A percentile compares a stretch with the other conserved stretches of the same genome.
Evolutionary conservation across 1,284 basidiomycete genomes (phyloP).

Genomic region (Fomes fomentarius): DNA sequence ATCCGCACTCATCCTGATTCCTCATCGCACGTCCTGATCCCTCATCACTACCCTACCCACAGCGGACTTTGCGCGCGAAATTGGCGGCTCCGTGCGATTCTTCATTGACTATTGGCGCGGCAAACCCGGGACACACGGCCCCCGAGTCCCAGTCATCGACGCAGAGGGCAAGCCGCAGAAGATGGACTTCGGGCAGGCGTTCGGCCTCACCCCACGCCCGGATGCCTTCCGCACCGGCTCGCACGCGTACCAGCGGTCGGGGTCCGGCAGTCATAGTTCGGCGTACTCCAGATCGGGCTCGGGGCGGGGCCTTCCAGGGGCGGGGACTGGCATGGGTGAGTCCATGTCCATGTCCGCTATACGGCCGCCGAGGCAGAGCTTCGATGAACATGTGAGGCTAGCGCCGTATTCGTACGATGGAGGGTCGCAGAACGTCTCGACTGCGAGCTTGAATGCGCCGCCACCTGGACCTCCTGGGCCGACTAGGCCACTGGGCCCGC

Average conservation of each 20-base stretch:
- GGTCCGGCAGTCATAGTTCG: neutral
- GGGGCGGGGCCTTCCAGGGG: neutral
- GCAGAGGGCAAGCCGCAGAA: conserved; percentile 31
- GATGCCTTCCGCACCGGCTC: neutral
- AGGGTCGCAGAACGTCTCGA: neutral
- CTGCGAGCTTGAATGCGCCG: neutral
- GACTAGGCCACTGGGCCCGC: neutral
- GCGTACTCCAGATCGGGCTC: neutral
- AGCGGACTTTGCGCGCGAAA: conserved; percentile 72
- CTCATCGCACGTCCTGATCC: too few species aligned
- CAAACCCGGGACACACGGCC: conserved; percentile 48
- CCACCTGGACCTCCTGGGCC: too few species aligned
- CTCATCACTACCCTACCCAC: neutral
- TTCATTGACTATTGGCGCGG: conserved; percentile 54
- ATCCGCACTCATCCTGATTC: neutral
- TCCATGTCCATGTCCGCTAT: conserved; percentile 17
- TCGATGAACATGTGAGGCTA: conserved; percentile 50
- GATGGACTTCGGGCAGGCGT: conserved; percentile 53
- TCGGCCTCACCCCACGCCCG: conserved; percentile 41
- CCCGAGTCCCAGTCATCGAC: conserved; percentile 32
- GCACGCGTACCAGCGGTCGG: conserved; percentile 6
- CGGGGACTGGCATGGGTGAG: conserved; percentile 9
- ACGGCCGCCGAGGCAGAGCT: conserved; percentile 32
- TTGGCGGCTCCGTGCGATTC: conserved; percentile 62
- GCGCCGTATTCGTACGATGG: conserved; percentile 42